A percentile compares a stretch with the other conserved stretches of the same genome.
These are phyloP conservation scores for Corchorus capsularis DNA, from an alignment of 345 rosid species.

Conservation along the genomic window DNA sequence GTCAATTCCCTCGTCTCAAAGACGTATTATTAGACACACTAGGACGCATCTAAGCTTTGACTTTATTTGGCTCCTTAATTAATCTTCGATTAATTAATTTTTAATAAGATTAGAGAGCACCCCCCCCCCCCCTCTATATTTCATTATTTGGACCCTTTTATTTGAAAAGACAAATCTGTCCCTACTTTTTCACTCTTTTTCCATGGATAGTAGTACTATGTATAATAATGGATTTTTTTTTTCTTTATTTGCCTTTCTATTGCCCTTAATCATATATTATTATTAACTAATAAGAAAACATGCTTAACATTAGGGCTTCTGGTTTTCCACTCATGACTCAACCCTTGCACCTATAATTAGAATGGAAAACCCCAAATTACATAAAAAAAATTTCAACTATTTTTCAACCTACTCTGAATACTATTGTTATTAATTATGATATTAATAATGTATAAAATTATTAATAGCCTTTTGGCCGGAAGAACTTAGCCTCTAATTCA, in stretches of 20 bases:
- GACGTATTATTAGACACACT: slow-evolving; percentile 31
- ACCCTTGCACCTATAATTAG: too few species aligned
- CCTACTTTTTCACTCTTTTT: background rate
- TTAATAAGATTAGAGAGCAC: background rate
- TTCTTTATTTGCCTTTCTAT: background rate
- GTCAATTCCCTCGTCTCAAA: slow-evolving; percentile 55
- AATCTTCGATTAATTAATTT: slow-evolving; percentile 24
- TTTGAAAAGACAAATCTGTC: background rate
- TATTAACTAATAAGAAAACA: background rate
- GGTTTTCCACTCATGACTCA: too few species aligned
- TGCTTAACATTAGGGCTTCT: too few species aligned
- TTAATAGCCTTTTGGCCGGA: too few species aligned
- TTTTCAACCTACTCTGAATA: too few species aligned
- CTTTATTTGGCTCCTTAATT: slow-evolving; percentile 36
- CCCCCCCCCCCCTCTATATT: background rate
- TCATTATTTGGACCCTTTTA: background rate
- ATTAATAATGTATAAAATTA: too few species aligned
- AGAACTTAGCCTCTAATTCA: too few species aligned
- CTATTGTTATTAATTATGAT: too few species aligned
- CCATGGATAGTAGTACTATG: too few species aligned
- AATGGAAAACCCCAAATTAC: too few species aligned
- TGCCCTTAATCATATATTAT: background rate
- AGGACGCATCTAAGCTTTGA: slow-evolving; percentile 54
- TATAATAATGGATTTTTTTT: background rate
- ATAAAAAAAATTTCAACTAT: too few species aligned